phyloP scores from a whole-genome alignment of 2,329 filamentous ascomycete species.

The Fusarium sp. region DNA sequence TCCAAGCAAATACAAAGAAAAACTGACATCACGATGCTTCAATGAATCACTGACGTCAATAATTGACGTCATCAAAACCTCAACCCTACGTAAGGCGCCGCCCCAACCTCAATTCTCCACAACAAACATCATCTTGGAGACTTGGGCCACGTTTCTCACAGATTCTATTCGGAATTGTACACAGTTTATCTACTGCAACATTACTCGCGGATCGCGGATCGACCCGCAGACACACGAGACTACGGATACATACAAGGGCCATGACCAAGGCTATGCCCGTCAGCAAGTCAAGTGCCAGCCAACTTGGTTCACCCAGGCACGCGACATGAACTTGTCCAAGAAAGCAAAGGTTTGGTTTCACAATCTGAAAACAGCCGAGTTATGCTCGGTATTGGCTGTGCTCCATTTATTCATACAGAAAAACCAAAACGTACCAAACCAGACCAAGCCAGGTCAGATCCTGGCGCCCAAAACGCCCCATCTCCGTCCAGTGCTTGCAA shows the following conservation, averaged over 20 bases:
- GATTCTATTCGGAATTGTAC: conserved; percentile 16
- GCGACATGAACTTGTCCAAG: conserved; percentile 14
- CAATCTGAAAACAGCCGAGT: neutral
- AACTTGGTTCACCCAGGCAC: conserved; percentile 15
- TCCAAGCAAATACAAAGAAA: conserved; percentile 1
- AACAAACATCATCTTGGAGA: conserved; percentile 22
- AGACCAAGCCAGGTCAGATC: conserved; percentile 14
- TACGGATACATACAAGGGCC: conserved; percentile 14
- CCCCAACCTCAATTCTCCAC: conserved; percentile 31
- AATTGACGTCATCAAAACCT: conserved; percentile 39
- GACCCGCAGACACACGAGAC: conserved; percentile 10
- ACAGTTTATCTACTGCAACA: neutral
- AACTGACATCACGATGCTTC: conserved; percentile 24
- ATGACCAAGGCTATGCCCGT: conserved; percentile 12
- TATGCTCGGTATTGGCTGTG: too few species aligned
- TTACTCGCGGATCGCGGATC: conserved; percentile 21
- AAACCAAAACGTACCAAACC: conserved; percentile 1
- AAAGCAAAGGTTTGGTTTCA: conserved; percentile 3
- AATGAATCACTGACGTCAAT: conserved; percentile 39
- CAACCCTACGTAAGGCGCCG: conserved; percentile 23
- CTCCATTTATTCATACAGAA: neutral
- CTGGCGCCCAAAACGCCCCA: conserved; percentile 34
- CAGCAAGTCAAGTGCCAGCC: conserved; percentile 11
- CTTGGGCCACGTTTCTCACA: conserved; percentile 18
- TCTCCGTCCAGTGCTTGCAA: conserved; percentile 15